Conservation (phyloP, 495 filamentous ascomycete genomes). For the Xylaria venustula region DNA sequence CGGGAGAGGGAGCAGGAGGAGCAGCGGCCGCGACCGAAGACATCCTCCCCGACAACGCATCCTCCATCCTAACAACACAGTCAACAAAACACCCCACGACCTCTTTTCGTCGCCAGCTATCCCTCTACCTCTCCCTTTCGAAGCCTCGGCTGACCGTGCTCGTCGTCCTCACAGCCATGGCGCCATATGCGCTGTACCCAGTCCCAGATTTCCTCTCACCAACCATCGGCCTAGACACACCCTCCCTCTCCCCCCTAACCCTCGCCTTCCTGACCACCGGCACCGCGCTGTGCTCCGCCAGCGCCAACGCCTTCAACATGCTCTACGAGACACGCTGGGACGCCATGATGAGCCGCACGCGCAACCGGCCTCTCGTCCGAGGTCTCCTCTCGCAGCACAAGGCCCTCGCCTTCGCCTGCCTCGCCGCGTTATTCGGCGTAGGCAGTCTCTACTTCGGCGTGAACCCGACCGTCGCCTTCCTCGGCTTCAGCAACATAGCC, state of each 20-base stretch:
- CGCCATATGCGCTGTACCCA: constrained; percentile 90
- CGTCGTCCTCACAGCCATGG: constrained; percentile 86
- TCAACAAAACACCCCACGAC: constrained; percentile 65
- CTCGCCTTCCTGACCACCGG: constrained; percentile 89
- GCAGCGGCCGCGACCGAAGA: constrained; percentile 6
- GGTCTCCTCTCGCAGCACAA: constrained; percentile 70
- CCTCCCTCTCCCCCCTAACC: constrained; percentile 85
- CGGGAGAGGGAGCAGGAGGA: not conserved
- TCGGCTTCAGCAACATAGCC: constrained; percentile 80
- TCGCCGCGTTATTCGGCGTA: constrained; percentile 64
- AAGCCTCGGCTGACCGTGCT: constrained; percentile 93
- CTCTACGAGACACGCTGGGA: constrained; percentile 88
- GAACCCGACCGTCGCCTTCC: constrained; percentile 86
- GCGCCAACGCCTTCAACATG: constrained; percentile 96
- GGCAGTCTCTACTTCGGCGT: constrained; percentile 79
- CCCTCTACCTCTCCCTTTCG: constrained; percentile 86
- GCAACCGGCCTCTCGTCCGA: constrained; percentile 84
- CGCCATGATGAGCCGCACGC: constrained; percentile 86
- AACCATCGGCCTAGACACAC: constrained; percentile 62
- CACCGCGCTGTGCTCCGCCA: constrained; percentile 79
- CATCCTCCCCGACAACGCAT: constrained; percentile 74
- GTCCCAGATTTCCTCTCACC: constrained; percentile 74
- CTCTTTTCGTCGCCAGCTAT: constrained; percentile 72
- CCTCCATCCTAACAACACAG: constrained; percentile 69
- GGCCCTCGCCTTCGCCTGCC: constrained; percentile 77